Evolutionary conservation across 495 filamentous ascomycete genomes (phyloP).

Genomic region (Clohesyomyces aquaticus): DNA sequence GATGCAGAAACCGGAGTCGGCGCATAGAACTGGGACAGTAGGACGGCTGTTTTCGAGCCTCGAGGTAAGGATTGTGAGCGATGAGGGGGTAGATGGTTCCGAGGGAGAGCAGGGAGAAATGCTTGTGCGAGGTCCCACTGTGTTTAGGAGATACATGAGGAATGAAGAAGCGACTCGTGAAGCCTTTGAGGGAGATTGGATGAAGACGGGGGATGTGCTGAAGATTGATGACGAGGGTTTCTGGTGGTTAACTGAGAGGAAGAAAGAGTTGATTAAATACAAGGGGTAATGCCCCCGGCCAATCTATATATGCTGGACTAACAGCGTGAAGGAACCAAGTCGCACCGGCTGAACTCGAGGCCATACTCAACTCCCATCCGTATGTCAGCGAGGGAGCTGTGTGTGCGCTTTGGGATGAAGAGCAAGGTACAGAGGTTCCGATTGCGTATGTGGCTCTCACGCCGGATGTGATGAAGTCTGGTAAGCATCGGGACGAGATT

Average conservation of each 20-base stretch:
- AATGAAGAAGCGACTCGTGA: constrained; percentile 18
- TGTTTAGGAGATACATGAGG: constrained; percentile 23
- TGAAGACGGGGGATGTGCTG: constrained; percentile 44
- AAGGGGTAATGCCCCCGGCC: constrained; percentile 41
- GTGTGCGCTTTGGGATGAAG: constrained; percentile 33
- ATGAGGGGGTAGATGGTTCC: constrained; percentile 10
- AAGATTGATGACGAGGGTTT: constrained; percentile 42
- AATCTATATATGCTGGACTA: not conserved
- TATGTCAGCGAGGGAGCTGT: constrained; percentile 51
- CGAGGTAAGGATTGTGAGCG: constrained; percentile 17
- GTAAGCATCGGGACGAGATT: not conserved
- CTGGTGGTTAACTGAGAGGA: constrained; percentile 46
- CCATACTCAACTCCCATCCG: constrained; percentile 46
- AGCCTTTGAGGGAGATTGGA: constrained; percentile 22
- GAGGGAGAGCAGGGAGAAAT: constrained; percentile 27
- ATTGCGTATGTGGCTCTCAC: constrained; percentile 19
- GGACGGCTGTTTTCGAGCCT: constrained; percentile 14
- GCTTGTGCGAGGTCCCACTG: constrained; percentile 9
- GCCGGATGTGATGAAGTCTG: constrained; percentile 1
- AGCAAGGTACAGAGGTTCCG: constrained; percentile 24
- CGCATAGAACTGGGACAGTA: constrained; percentile 7
- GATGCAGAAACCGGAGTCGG: constrained; percentile 14
- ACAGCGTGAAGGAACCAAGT: constrained; percentile 44
- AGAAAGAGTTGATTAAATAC: constrained; percentile 50
- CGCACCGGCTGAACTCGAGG: constrained; percentile 54